Conservation (phyloP, 2,329 filamentous ascomycete species). For the Clonostachys sp. region DNA sequence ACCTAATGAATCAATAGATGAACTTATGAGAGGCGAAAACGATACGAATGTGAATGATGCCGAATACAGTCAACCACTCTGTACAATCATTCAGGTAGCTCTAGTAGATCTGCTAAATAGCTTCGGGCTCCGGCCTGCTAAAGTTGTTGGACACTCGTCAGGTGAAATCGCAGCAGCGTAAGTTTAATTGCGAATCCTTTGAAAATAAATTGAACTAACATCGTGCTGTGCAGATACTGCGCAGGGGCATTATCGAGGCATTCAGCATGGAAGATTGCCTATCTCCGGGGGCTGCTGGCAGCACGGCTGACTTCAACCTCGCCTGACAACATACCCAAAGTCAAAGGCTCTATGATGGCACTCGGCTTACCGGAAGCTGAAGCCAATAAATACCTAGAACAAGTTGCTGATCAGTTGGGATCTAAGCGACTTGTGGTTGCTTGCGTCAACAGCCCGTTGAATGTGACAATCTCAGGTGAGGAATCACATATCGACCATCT, state of each 20-base stretch:
- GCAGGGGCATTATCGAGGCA: slow-evolving; percentile 25
- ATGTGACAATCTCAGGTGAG: slow-evolving; percentile 27
- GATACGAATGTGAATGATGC: slow-evolving; percentile 8
- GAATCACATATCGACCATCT: slow-evolving; percentile 1
- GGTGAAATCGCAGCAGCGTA: slow-evolving; percentile 39
- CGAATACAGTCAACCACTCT: slow-evolving; percentile 28
- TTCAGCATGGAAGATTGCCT: slow-evolving; percentile 17
- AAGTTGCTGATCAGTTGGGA: slow-evolving; percentile 2
- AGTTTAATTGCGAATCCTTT: neutral
- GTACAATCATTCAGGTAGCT: slow-evolving; percentile 35
- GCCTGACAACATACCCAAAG: slow-evolving; percentile 2
- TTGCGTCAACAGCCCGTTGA: slow-evolving; percentile 27
- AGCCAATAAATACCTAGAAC: neutral
- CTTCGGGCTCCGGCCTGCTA: slow-evolving; percentile 20
- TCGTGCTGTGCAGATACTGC: slow-evolving; percentile 17
- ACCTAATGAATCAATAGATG: slow-evolving; percentile 3
- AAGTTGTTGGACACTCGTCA: slow-evolving; percentile 33
- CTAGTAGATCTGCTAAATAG: slow-evolving; percentile 29
- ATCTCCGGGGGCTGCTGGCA: slow-evolving; percentile 31
- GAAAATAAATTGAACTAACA: no score
- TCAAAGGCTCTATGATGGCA: slow-evolving; percentile 28
- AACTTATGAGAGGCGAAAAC: neutral
- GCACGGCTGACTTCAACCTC: slow-evolving; percentile 12
- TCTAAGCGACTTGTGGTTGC: slow-evolving; percentile 23
- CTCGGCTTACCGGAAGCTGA: slow-evolving; percentile 21